Base-by-base conservation (phyloP, 2,329 filamentous ascomycete species). In the Coniochaeta hoffmannii region DNA sequence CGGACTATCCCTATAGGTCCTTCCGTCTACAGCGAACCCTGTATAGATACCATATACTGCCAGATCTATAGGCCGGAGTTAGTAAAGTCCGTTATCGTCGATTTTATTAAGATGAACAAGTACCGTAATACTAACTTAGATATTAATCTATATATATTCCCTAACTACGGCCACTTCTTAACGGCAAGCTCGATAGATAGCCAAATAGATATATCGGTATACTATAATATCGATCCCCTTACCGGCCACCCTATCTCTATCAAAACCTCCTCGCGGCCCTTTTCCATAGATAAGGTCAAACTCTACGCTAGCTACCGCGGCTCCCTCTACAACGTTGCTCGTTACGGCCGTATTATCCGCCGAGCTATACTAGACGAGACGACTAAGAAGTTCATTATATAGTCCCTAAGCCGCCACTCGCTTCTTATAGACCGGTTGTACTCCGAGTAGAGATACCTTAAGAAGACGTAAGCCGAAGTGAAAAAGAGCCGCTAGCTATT, bases 21-120 rank as follows among this genome's bases (percentile, higher is more conserved):
- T 1, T 82, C 80, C 0, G 58, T 87, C 1, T 89, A 86, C 60
- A 85, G 86, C 1, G 86, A 89, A 62, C 56, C 56, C 0, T 90
- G 86, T 57, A 85, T 83, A 0, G 50, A 65, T 1, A n/a, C n/a
- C n/a, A 61, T 58, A 0, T 83, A 74, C 61, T 89, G 86, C 61
- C 84, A 88, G 56, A 58, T 63, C 0, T 89, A 85, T 60, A 75
- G 69, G 1, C n/a, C n/a, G n/a, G n/a, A n/a, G n/a, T 61, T 61
- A 0, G 66, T 68, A 9, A 69, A 74, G 50, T 66, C 70, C 1
- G 69, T 67, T 5, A 57, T 67, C 1, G 84, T 86, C 0, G 86
- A 89, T 60, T 75, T 81, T 35, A 71, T 87, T 28, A 69, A 76
- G 63, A 71, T 79, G 58, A 70, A 72, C 32, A 67, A 72, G 1